Evolutionary conservation across 1,284 basidiomycete genomes (phyloP).

Genomic region (Irpex sp.): DNA sequence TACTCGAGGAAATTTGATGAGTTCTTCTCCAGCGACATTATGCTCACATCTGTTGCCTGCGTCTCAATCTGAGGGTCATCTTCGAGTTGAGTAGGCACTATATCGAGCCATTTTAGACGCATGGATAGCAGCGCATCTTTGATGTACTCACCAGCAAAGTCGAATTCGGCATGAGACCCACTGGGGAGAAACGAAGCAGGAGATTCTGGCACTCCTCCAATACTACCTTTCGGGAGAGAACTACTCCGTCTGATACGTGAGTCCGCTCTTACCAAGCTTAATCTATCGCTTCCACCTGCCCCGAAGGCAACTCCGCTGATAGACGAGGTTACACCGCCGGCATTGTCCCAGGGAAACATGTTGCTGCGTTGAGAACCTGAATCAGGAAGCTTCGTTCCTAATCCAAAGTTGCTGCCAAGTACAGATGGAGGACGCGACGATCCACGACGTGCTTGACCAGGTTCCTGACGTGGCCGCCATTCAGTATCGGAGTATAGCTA

Average conservation of each 20-base stretch:
- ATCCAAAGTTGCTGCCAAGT: constrained; percentile 40
- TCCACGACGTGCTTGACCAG: constrained; percentile 63
- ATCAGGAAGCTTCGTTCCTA: constrained; percentile 32
- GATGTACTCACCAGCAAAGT: constrained; percentile 50
- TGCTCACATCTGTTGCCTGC: constrained; percentile 49
- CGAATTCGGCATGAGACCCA: constrained; percentile 49
- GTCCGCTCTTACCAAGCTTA: constrained; percentile 47
- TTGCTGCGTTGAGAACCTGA: constrained; percentile 59
- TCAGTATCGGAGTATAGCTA: background rate
- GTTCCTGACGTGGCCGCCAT: constrained; percentile 46
- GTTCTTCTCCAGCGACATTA: constrained; percentile 60
- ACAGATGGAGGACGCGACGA: constrained; percentile 46
- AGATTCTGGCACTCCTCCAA: constrained; percentile 41
- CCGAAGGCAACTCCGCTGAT: constrained; percentile 33
- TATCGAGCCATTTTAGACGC: constrained; percentile 13
- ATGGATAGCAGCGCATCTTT: background rate
- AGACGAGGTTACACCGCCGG: constrained; percentile 55
- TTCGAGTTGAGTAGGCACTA: constrained; percentile 26
- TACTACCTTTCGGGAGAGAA: constrained; percentile 45
- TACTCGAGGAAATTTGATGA: constrained; percentile 77
- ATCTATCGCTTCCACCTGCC: constrained; percentile 36
- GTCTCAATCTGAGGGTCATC: constrained; percentile 35
- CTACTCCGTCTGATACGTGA: constrained; percentile 43
- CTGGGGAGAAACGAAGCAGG: constrained; percentile 36
- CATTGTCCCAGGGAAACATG: constrained; percentile 79